Evolutionary conservation across 768 basidiomycete species (phyloP).

Genomic region (Panaeolus cyanescens): DNA sequence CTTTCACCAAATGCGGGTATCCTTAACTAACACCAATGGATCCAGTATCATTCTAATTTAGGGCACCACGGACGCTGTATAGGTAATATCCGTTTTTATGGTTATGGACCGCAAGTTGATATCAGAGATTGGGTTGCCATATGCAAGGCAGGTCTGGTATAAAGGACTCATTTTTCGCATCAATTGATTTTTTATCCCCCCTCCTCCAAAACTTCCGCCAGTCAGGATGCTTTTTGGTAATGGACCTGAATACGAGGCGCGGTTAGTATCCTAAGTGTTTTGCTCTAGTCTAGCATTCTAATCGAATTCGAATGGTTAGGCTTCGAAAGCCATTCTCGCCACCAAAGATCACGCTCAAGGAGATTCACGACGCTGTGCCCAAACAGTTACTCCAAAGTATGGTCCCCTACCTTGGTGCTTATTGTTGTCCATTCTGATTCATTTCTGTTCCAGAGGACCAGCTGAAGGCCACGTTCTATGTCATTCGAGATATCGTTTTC

Average conservation of each 20-base stretch:
- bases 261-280: conserved; percentile 21
- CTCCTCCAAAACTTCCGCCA: not conserved
- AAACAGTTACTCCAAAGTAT: conserved; percentile 48
- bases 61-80: too few relatives aligned
- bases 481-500: conserved; percentile 46
- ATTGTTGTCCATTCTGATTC: not conserved
- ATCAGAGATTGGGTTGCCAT: too few relatives aligned
- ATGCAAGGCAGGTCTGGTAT: too few relatives aligned
- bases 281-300: not conserved
- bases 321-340: conserved; percentile 48
- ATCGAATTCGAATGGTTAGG: conserved; percentile 31
- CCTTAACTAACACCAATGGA: too few relatives aligned
- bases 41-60: too few relatives aligned
- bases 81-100: too few relatives aligned
- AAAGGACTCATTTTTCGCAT: too few relatives aligned
- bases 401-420: conserved; percentile 5
- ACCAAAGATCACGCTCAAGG: conserved; percentile 50
- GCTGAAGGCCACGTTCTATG: conserved; percentile 39
- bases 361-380: conserved; percentile 57
- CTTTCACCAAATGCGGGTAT: too few relatives aligned
- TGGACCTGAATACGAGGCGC: conserved; percentile 42
- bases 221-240: conserved; percentile 24
- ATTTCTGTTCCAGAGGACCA: conserved; percentile 31
- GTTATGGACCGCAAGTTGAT: too few relatives aligned
- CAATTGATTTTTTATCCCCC: too few relatives aligned